Conservation (phyloP, 2,329 filamentous ascomycete species). For the Cladosporium sp. region DNA sequence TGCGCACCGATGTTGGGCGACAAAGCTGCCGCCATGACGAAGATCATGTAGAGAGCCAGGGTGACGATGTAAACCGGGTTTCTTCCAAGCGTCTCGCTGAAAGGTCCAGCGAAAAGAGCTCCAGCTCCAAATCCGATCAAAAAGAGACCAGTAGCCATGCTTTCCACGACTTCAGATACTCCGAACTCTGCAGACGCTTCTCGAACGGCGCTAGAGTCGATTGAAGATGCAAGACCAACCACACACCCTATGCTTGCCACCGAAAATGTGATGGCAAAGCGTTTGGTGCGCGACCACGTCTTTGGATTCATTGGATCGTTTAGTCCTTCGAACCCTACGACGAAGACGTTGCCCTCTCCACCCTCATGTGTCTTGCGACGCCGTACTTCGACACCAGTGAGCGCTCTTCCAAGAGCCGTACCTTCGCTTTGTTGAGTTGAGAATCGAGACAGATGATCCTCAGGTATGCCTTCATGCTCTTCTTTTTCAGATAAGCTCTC, state of each 20-base stretch:
- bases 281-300: constrained; percentile 12
- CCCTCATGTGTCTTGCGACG: constrained; percentile 39
- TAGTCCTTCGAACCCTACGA: constrained; percentile 16
- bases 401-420: constrained; percentile 35
- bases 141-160: background rate
- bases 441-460: constrained; percentile 30
- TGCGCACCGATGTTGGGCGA: constrained; percentile 27
- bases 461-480: constrained; percentile 20
- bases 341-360: constrained; percentile 40
- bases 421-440: constrained; percentile 35
- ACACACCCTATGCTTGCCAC: constrained; percentile 3
- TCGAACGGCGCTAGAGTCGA: constrained; percentile 14
- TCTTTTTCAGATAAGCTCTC: constrained; percentile 23
- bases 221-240: constrained; percentile 7
- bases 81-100: constrained; percentile 41
- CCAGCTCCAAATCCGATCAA: constrained; percentile 45
- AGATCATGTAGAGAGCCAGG: constrained; percentile 21
- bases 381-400: constrained; percentile 42
- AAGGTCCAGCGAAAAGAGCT: constrained; percentile 39
- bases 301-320: constrained; percentile 18
- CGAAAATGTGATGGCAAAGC: background rate
- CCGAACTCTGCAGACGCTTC: constrained; percentile 15
- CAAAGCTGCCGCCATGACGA: constrained; percentile 24
- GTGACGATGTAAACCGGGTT: constrained; percentile 29
- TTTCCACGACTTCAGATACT: constrained; percentile 19